Percentiles rank a stretch among this genome's conserved stretches.
Conservation (phyloP, 106 monocot genomes). For the Phalaenopsis aphrodite region DNA sequence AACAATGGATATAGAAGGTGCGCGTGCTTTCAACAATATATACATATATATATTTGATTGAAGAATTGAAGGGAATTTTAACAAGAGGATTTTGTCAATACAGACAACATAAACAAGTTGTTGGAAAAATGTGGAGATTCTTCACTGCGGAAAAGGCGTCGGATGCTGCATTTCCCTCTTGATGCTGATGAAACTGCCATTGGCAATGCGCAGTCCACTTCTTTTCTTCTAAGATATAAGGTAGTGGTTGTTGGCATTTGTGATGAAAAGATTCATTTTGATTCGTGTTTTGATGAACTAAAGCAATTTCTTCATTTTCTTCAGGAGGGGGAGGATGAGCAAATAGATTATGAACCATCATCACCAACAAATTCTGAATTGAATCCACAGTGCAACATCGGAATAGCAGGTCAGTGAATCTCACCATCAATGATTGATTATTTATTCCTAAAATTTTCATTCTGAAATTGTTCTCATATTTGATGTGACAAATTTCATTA, state of each 20-base stretch:
- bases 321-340: conserved; percentile 33
- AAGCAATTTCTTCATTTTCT: not conserved
- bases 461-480: too few relatives aligned
- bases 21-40: not conserved
- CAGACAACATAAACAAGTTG: conserved; percentile 37
- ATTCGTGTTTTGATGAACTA: too few relatives aligned
- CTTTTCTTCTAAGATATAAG: conserved; percentile 28
- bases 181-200: conserved; percentile 29
- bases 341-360: conserved; percentile 26
- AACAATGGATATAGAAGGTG: conserved; percentile 32
- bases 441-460: not conserved
- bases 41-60: too few relatives aligned
- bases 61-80: too few relatives aligned
- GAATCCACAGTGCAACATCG: conserved; percentile 28
- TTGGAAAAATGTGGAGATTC: conserved; percentile 32
- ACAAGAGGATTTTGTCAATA: not conserved
- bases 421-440: not conserved
- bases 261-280: too few relatives aligned
- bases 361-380: conserved; percentile 36
- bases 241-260: conserved; percentile 11
- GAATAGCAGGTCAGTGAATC: conserved; percentile 27
- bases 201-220: conserved; percentile 14
- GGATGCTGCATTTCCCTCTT: conserved; percentile 73
- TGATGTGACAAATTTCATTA: too few relatives aligned
- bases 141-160: conserved; percentile 59